Base-by-base conservation (phyloP, 208 protist genomes). In the Leishmania arabica region DNA sequence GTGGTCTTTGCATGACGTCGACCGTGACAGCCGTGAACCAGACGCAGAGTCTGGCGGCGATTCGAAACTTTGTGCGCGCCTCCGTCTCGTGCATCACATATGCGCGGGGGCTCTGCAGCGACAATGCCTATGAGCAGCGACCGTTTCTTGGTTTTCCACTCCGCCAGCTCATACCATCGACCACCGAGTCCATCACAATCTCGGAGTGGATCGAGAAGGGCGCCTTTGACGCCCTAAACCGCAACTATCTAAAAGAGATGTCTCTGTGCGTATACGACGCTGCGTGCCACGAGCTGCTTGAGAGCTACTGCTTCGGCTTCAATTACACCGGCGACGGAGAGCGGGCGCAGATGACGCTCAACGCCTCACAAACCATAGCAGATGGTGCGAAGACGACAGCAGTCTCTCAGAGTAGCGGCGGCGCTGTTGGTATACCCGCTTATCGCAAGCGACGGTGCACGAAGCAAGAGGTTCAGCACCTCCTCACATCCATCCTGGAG, bases 211-310 rank as follows among this genome's bases (percentile, higher is more conserved):
- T 96, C 58, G 91, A 93, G 68, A 90, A 92, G 47, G 90, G 92
- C 71, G 91, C 89, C n/a, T 94, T 97, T 81, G 92, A 96, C 78
- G 93, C 93, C 40, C 84, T 97, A 4, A 95, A 95, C 69, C 85
- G 89, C 49, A 87, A 88, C 54, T 97, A 96, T 66, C 84, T 97
- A 9, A 92, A 95, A 78, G 90, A 95, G 80, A 81, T 95, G 79
- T 77, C 92, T 7, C 84, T 97, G 54, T 96, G 92, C 76, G 84
- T 96, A n/a, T 92, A 94, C 83, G 88, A 89, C 40, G 88, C 80
- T 15, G 81, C 90, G 19, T 93, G 87, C 68, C 83, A 71, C 24
- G 88, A 90, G 64, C 79, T 93, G 47, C 86, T 95, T 34, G 92
- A 97, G 79, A 96, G 91, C 78, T 97, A 95, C 84, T 88, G 83